A percentile compares a stretch with the other conserved stretches of the same genome.
Conservation (phyloP, 257 asterid genomes). For the Penstemon davidsonii region DNA sequence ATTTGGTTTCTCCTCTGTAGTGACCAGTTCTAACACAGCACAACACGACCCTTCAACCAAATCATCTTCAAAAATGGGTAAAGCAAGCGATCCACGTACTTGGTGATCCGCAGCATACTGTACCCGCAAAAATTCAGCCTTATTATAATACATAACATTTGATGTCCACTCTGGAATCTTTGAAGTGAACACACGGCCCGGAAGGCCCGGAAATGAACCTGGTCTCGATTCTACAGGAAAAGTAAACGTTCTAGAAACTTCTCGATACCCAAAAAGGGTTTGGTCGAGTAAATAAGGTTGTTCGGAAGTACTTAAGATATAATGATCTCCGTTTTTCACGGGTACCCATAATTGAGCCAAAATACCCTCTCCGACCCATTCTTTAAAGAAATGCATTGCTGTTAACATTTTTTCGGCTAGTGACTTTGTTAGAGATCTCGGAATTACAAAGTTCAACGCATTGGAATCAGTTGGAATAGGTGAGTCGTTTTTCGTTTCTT, state of each 20-base stretch:
- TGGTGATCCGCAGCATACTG: constrained; percentile 55
- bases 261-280: constrained; percentile 67
- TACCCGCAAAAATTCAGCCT: constrained; percentile 62
- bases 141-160: constrained; percentile 52
- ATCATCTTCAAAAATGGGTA: constrained; percentile 64
- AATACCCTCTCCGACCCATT: constrained; percentile 51
- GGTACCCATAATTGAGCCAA: constrained; percentile 82
- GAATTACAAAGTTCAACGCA: constrained; percentile 33
- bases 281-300: constrained; percentile 66
- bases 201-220: constrained; percentile 58
- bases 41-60: constrained; percentile 44
- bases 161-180: constrained; percentile 87
- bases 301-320: constrained; percentile 58
- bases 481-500: constrained; percentile 27
- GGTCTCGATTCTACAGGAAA: constrained; percentile 50
- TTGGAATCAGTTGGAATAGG: constrained; percentile 20
- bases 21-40: constrained; percentile 79
- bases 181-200: constrained; percentile 79
- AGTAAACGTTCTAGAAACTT: constrained; percentile 58
- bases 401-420: constrained; percentile 58
- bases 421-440: constrained; percentile 40
- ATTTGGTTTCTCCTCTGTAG: constrained; percentile 48
- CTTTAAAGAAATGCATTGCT: constrained; percentile 53
- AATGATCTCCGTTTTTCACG: constrained; percentile 43
- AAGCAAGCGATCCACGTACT: constrained; percentile 73